Evolutionary conservation across 2,329 filamentous ascomycete species (phyloP).

Genomic region (Scorias spongiosa): DNA sequence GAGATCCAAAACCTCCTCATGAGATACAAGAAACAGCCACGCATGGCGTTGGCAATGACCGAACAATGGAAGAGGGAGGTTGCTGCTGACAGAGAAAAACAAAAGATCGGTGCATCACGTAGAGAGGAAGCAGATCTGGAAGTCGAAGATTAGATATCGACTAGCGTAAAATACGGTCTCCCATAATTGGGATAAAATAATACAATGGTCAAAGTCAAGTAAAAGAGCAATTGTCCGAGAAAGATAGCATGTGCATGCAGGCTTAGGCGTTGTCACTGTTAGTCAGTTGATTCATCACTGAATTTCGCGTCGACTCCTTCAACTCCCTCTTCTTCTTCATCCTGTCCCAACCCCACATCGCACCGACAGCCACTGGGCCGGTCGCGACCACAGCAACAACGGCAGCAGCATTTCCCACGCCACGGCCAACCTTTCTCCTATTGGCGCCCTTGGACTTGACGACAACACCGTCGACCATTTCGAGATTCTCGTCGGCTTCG

Average conservation of each 20-base stretch:
- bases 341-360: neutral
- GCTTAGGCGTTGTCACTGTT: too few relatives aligned
- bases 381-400: neutral
- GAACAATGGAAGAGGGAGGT: constrained; percentile 27
- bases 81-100: constrained; percentile 10
- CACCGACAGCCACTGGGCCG: neutral
- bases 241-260: too few relatives aligned
- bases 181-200: too few relatives aligned
- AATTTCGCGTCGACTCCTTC: too few relatives aligned
- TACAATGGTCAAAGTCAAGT: too few relatives aligned
- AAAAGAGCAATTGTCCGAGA: too few relatives aligned
- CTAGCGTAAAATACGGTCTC: too few relatives aligned
- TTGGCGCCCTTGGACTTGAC: neutral
- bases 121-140: too few relatives aligned
- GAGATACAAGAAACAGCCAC: constrained; percentile 33
- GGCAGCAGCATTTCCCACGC: neutral
- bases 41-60: constrained; percentile 28
- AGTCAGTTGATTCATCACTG: too few relatives aligned
- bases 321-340: neutral
- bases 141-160: too few relatives aligned
- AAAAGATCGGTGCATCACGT: neutral
- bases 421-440: neutral
- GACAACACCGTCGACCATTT: neutral
- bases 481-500: too few relatives aligned
- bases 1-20: constrained; percentile 40